phyloP scores from a whole-genome alignment of 2,329 filamentous ascomycete species.

The Corinectria fuckeliana region DNA sequence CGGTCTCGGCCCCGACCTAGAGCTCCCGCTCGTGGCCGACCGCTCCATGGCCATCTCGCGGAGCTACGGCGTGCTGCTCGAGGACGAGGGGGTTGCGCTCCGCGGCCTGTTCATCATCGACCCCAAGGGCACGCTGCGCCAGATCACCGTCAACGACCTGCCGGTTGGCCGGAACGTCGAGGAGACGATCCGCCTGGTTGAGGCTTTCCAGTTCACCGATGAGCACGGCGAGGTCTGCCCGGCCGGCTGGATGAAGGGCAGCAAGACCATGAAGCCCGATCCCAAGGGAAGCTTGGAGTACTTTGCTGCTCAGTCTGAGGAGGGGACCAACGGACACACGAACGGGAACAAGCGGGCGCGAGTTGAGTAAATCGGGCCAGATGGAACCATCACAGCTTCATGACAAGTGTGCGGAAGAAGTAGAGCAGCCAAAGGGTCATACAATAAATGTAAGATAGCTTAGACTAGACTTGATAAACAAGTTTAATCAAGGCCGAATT shows the following conservation, averaged over 20 bases:
- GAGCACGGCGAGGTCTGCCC: conserved; percentile 79
- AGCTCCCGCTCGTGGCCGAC: conserved; percentile 68
- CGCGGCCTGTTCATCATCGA: conserved; percentile 72
- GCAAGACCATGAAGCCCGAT: conserved; percentile 58
- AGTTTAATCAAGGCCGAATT: too few species aligned
- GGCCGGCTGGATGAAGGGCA: conserved; percentile 56
- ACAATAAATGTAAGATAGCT: too few species aligned
- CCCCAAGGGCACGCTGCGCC: conserved; percentile 64
- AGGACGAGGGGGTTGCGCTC: conserved; percentile 68
- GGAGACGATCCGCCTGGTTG: conserved; percentile 69
- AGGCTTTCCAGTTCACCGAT: conserved; percentile 83
- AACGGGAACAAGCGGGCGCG: too few species aligned
- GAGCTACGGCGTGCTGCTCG: conserved; percentile 68
- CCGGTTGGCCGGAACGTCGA: conserved; percentile 69
- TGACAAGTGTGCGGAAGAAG: too few species aligned
- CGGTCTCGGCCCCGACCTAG: conserved; percentile 64
- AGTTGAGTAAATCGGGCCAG: too few species aligned
- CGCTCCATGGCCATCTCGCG: conserved; percentile 65
- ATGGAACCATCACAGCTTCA: too few species aligned
- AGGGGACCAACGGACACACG: conserved; percentile 4
- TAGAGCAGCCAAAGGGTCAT: too few species aligned
- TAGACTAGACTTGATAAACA: too few species aligned
- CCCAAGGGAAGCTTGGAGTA: conserved; percentile 59
- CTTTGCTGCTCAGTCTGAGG: conserved; percentile 42
- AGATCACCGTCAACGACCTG: conserved; percentile 71